Evolutionary conservation across 2,329 filamentous ascomycete species (phyloP), one percentile per base, ranked within the genome.

Genomic region (Arthrobotrys conoides): DNA sequence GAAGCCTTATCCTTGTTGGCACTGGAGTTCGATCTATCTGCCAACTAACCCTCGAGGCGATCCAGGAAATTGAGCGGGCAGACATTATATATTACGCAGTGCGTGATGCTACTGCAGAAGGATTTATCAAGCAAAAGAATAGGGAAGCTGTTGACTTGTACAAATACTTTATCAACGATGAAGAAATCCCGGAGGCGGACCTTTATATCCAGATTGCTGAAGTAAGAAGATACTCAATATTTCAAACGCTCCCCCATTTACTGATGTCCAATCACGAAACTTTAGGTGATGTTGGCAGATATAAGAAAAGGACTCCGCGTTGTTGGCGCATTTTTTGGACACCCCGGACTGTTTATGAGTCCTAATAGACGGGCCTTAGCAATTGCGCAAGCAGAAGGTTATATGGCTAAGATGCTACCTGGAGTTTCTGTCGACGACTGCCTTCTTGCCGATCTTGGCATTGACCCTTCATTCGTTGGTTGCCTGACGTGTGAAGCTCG

Each of bases 331-430:
- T 71, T 71, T 33, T 71, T 64, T 20, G 68, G 57, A 3, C 68
- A 71, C 46, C 68, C 68, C 20, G 68, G 57, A 10, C 5, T 71
- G 2, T 71, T 71, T 20, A 65, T 71, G 68, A 71, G 59, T 33
- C 57, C 68, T 9, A 55, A 27, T 16, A n/a, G 55, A 48, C n/a
- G 68, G n/a, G 68, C 68, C 0, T n/a, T 71, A 5, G 68, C 57
- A 33, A 71, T 71, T 33, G 68, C 68, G 2, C 55, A 55, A n/a
- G 33, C 55, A 0, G 68, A 71, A 36, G 68, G 68, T 1, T 64
- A 71, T 30, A 46, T 20, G n/a, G n/a, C 68, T 0, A 64, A 55
- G 9, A 71, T 71, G 57, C 30, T 71, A 20, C 68, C 68, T 20
- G 68, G 68, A 44, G 51, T 71, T 22, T 71, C 68, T 18, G 57